phyloP scores from a whole-genome alignment of 306 rosid species.

The Trifolium dubium region DNA sequence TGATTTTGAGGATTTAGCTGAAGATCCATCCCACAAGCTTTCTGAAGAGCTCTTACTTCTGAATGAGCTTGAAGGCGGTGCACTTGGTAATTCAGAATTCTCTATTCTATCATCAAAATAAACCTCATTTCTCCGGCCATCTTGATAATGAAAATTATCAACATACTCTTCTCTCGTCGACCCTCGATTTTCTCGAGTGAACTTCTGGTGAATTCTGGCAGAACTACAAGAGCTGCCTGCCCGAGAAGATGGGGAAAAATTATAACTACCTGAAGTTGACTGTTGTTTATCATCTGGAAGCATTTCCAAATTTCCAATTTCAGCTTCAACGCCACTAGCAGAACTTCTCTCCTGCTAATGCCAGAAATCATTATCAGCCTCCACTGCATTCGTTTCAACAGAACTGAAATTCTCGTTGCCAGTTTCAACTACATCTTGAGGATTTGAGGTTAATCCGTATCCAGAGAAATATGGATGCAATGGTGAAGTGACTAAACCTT shows the following conservation, averaged over 20 bases:
- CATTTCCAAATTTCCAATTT: constrained; percentile 77
- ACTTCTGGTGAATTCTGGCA: constrained; percentile 58
- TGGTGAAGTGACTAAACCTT: constrained; percentile 72
- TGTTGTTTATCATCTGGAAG: constrained; percentile 75
- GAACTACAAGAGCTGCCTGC: constrained; percentile 55
- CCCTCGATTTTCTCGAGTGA: constrained; percentile 60
- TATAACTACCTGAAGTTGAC: constrained; percentile 77
- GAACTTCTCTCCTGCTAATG: constrained; percentile 84
- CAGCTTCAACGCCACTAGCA: constrained; percentile 66
- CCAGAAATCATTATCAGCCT: constrained; percentile 81
- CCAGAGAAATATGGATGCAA: constrained; percentile 79
- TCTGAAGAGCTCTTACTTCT: constrained; percentile 80
- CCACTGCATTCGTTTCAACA: constrained; percentile 59
- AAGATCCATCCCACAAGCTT: constrained; percentile 91
- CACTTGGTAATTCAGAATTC: constrained; percentile 57
- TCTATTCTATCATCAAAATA: constrained; percentile 68
- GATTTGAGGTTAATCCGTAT: constrained; percentile 57
- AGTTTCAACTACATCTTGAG: constrained; percentile 63
- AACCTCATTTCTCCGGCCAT: constrained; percentile 67
- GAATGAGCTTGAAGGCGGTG: constrained; percentile 55
- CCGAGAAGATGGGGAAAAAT: constrained; percentile 54
- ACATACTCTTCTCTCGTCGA: constrained; percentile 54
- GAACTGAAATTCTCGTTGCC: constrained; percentile 66
- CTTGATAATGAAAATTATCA: constrained; percentile 72
- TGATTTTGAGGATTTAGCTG: constrained; percentile 74